A percentile compares a stretch with the other conserved stretches of the same genome.
Evolutionary conservation across 148 eudicot species (phyloP).

Genomic region (Vaccinium macrocarpon): DNA sequence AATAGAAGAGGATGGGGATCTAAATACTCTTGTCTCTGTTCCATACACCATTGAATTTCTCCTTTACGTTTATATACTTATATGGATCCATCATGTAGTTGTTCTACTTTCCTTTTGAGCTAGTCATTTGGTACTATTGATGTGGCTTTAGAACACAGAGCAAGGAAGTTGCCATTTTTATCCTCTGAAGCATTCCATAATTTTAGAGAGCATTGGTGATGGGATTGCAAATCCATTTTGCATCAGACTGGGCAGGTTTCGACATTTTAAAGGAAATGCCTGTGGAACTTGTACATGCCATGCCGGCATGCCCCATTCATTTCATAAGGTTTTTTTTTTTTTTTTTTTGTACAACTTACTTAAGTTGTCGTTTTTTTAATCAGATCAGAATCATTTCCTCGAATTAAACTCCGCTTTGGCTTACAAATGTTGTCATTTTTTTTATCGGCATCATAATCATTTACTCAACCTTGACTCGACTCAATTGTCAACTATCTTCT

Average conservation of each 20-base stretch:
- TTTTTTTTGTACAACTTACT: neutral
- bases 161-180: neutral
- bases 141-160: neutral
- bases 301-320: neutral
- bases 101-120: neutral
- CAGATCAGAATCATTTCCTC: neutral
- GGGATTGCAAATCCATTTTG: neutral
- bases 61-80: neutral
- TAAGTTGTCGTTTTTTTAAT: neutral
- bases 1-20: neutral
- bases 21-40: neutral
- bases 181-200: neutral
- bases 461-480: neutral
- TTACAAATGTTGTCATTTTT: neutral
- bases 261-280: neutral
- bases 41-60: neutral
- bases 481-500: neutral
- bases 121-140: neutral
- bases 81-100: neutral
- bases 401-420: neutral
- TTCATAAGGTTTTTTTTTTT: neutral
- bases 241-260: neutral
- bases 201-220: neutral
- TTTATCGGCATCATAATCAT: neutral
- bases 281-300: neutral